These are phyloP conservation scores for Allodekkera sacchari DNA, from an alignment of 805 yeast species.

Conservation along the genomic window DNA sequence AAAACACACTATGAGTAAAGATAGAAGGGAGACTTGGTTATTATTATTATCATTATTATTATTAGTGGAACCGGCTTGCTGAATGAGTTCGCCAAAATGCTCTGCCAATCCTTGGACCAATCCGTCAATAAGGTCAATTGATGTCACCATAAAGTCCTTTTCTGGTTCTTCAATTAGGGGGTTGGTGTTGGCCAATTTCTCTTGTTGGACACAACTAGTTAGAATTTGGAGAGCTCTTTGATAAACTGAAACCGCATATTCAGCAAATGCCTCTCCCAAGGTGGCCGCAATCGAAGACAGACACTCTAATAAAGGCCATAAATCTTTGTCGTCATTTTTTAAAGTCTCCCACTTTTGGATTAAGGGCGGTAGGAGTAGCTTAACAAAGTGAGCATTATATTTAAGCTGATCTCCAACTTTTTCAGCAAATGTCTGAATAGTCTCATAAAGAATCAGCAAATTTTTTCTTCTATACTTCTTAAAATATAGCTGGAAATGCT, in stretches of 20 bases:
- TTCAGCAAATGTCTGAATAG: conserved; percentile 84
- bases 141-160: conserved; percentile 81
- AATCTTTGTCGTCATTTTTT: conserved; percentile 69
- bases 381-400: conserved; percentile 48
- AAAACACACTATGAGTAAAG: conserved; percentile 57
- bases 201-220: conserved; percentile 56
- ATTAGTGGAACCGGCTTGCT: conserved; percentile 14
- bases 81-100: conserved; percentile 49
- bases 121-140: conserved; percentile 88
- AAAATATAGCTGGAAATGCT: conserved; percentile 69
- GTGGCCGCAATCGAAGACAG: conserved; percentile 87
- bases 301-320: conserved; percentile 92
- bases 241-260: conserved; percentile 82
- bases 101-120: conserved; percentile 79
- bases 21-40: conserved; percentile 48
- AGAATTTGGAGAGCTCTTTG: conserved; percentile 68
- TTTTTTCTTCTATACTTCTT: conserved; percentile 73
- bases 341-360: conserved; percentile 72
- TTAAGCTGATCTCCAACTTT: conserved; percentile 50
- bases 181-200: conserved; percentile 53
- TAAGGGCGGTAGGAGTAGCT: conserved; percentile 69
- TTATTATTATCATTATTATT: conserved; percentile 13
- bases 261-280: conserved; percentile 76
- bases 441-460: conserved; percentile 75
- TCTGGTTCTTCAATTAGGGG: conserved; percentile 73